Conservation (phyloP, 495 filamentous ascomycete genomes). For the Hamigera avellanea region DNA sequence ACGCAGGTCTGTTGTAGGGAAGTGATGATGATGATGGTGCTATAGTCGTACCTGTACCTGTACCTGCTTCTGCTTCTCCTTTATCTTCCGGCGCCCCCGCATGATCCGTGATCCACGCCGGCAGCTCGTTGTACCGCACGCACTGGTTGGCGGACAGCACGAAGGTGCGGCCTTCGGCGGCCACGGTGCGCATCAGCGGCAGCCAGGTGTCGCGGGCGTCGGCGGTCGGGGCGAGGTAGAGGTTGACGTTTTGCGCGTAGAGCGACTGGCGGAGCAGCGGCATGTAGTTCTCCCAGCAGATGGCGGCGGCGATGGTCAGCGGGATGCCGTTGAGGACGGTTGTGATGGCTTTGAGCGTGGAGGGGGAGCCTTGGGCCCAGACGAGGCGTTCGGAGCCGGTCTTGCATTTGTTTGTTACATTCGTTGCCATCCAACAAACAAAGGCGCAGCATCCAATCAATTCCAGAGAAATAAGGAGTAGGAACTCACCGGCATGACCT, state of each 20-base stretch:
- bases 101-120: conserved; percentile 38
- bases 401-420: conserved; percentile 15
- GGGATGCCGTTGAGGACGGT: conserved; percentile 68
- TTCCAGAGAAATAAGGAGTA: not conserved
- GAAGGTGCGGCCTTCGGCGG: conserved; percentile 69
- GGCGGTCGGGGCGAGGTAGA: conserved; percentile 88
- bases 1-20: too few species aligned
- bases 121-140: conserved; percentile 45
- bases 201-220: conserved; percentile 80
- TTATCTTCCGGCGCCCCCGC: conserved; percentile 1
- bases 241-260: conserved; percentile 83
- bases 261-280: conserved; percentile 68
- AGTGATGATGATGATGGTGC: too few species aligned
- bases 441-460: not conserved
- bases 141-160: conserved; percentile 87
- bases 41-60: too few species aligned
- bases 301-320: conserved; percentile 71
- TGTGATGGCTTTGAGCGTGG: conserved; percentile 69
- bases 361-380: conserved; percentile 80
- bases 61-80: conserved; percentile 1
- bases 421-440: conserved; percentile 1
- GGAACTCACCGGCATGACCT: conserved; percentile 71
- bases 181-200: conserved; percentile 69
- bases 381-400: conserved; percentile 74
- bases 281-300: conserved; percentile 99